Conservation (phyloP, 495 filamentous ascomycete species). For the Friedmanniomyces simplex region DNA sequence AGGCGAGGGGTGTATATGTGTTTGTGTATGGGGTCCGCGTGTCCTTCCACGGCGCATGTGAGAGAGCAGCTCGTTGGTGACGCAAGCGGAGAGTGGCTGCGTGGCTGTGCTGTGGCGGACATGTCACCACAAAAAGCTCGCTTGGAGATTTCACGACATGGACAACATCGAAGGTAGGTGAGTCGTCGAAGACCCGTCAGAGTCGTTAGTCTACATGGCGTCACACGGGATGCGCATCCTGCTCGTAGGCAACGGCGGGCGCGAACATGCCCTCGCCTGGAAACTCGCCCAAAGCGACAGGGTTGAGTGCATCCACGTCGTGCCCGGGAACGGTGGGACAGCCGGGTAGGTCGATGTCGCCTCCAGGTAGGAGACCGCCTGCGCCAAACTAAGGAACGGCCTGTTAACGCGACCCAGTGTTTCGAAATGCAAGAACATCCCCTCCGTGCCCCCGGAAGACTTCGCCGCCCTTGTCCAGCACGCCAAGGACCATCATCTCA, state of each 20-base stretch:
- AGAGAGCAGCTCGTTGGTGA: neutral
- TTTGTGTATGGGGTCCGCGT: neutral
- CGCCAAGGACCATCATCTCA: conserved; percentile 60
- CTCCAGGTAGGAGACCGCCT: neutral
- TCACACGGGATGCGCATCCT: conserved; percentile 41
- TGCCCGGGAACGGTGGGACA: conserved; percentile 87
- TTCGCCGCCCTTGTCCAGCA: conserved; percentile 67
- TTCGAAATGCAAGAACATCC: conserved; percentile 62
- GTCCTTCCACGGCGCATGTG: neutral
- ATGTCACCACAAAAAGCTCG: neutral
- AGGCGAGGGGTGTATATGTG: neutral
- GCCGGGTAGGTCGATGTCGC: conserved; percentile 31
- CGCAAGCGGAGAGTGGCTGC: neutral
- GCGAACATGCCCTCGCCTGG: conserved; percentile 93
- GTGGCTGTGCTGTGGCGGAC: neutral
- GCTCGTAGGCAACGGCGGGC: conserved; percentile 83
- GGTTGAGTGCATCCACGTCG: conserved; percentile 54
- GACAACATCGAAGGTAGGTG: too few relatives aligned
- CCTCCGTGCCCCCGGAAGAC: conserved; percentile 55
- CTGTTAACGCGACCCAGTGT: conserved; percentile 27
- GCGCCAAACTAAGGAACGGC: neutral
- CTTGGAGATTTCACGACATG: too few relatives aligned
- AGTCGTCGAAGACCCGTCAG: neutral
- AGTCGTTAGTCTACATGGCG: neutral
- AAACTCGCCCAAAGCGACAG: conserved; percentile 72